Evolutionary conservation across 1,139 yeast genomes (phyloP).

Genomic region (Blastobotrys raffinosifermentans): DNA sequence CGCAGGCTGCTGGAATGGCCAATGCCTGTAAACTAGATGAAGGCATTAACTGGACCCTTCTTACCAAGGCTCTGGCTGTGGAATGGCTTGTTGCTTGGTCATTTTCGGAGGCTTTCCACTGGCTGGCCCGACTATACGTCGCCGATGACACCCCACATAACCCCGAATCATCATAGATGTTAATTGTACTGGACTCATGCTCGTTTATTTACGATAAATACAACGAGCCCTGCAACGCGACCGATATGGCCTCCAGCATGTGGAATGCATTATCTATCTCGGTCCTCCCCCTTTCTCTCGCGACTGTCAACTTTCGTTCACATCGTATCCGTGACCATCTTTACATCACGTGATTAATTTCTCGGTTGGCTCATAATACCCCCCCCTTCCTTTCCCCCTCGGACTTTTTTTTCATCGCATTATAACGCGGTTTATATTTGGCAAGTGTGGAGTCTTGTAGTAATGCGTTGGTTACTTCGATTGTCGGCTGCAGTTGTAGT

Average conservation of each 20-base stretch:
- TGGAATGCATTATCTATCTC: too few relatives aligned
- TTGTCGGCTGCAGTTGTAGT: constrained; percentile 8
- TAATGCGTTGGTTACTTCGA: constrained; percentile 2
- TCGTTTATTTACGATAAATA: neutral
- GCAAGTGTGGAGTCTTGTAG: too few relatives aligned
- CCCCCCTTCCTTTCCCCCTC: too few relatives aligned
- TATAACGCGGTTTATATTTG: too few relatives aligned
- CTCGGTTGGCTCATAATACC: too few relatives aligned
- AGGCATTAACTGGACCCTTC: constrained; percentile 1
- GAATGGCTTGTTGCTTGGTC: constrained; percentile 6
- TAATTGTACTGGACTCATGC: neutral
- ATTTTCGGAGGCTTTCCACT: neutral
- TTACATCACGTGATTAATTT: too few relatives aligned
- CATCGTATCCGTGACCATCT: too few relatives aligned
- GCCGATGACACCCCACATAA: neutral
- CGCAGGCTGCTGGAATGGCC: neutral
- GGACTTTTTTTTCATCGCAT: too few relatives aligned
- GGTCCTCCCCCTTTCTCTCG: too few relatives aligned
- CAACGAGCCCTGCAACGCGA: neutral
- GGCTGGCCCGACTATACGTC: neutral
- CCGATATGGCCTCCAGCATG: too few relatives aligned
- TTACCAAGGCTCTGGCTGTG: constrained; percentile 1
- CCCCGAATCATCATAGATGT: neutral
- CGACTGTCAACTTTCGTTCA: too few relatives aligned
- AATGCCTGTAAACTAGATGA: neutral